Percentiles rank a stretch among this genome's conserved stretches.
Conservation (phyloP, 805 yeast species). For the Cyberlindnera americana region DNA sequence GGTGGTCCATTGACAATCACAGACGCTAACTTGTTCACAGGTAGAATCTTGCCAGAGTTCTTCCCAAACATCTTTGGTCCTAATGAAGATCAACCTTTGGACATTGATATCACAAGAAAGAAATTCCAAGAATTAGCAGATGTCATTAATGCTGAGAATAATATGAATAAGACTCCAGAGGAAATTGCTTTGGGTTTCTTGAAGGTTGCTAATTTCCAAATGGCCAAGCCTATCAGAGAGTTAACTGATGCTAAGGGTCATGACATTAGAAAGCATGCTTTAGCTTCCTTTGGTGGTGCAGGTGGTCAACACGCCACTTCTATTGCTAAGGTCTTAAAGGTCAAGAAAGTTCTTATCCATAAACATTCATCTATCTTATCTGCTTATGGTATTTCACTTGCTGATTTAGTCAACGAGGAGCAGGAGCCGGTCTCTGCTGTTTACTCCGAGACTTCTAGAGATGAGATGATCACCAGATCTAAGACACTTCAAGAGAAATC, state of each 20-base stretch:
- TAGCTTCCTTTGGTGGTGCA: constrained; percentile 49
- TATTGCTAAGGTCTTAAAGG: constrained; percentile 39
- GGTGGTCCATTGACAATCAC: constrained; percentile 84
- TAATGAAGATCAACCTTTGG: constrained; percentile 67
- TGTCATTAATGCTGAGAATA: constrained; percentile 34
- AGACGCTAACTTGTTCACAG: constrained; percentile 75
- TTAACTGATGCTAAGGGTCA: constrained; percentile 45
- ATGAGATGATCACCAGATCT: constrained; percentile 13
- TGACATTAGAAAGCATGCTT: constrained; percentile 38
- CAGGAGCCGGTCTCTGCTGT: constrained; percentile 27
- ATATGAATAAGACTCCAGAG: constrained; percentile 33
- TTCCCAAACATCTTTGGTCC: constrained; percentile 87
- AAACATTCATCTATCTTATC: constrained; percentile 45
- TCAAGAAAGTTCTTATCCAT: constrained; percentile 40
- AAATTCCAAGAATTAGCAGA: constrained; percentile 38
- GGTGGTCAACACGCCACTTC: constrained; percentile 47
- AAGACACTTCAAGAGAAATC: constrained; percentile 12
- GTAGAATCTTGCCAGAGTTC: constrained; percentile 66
- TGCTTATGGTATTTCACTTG: constrained; percentile 44
- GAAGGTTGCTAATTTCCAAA: constrained; percentile 42
- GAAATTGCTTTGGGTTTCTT: constrained; percentile 45
- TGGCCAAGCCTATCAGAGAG: constrained; percentile 46
- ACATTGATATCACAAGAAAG: constrained; percentile 38
- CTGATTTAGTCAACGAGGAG: constrained; percentile 32
- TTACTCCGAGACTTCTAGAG: constrained; percentile 24